Percentiles rank a stretch among this genome's conserved stretches.
These are phyloP conservation scores for Fragilaria crotonensis DNA, from an alignment of 108 stramenopile genomes.

Conservation along the genomic window DNA sequence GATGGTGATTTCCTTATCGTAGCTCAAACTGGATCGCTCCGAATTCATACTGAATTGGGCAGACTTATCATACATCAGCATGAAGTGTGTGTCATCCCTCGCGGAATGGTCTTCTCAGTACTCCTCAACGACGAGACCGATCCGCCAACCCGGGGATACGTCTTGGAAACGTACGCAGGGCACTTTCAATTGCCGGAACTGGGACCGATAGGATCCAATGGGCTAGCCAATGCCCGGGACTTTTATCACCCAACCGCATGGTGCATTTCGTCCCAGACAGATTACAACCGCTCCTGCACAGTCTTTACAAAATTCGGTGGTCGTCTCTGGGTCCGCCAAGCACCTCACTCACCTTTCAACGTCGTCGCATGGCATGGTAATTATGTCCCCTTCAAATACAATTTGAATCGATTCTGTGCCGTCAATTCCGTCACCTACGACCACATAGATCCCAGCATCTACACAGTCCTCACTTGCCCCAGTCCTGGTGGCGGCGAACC, in stretches of 20 bases:
- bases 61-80: slow-evolving; percentile 49
- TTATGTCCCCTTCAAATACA: slow-evolving; percentile 88
- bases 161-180: slow-evolving; percentile 80
- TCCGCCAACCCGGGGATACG: slow-evolving; percentile 71
- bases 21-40: slow-evolving; percentile 69
- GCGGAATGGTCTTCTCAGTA: slow-evolving; percentile 80
- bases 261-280: slow-evolving; percentile 1
- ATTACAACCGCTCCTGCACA: slow-evolving; percentile 23
- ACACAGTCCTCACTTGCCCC: slow-evolving; percentile 78
- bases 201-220: slow-evolving; percentile 93
- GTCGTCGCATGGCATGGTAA: slow-evolving; percentile 96
- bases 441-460: slow-evolving; percentile 92
- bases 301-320: slow-evolving; percentile 70
- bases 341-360: slow-evolving; percentile 79
- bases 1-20: slow-evolving; percentile 94
- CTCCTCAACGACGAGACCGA: slow-evolving; percentile 21
- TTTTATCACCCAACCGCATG: slow-evolving; percentile 76
- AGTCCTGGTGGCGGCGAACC: slow-evolving; percentile 49
- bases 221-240: slow-evolving; percentile 91
- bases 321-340: slow-evolving; percentile 42
- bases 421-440: slow-evolving; percentile 88
- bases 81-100: slow-evolving; percentile 84
- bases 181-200: slow-evolving; percentile 89
- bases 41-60: slow-evolving; percentile 79
- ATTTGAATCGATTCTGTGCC: slow-evolving; percentile 74